Evolutionary conservation across 2,329 filamentous ascomycete genomes (phyloP).

Genomic region (Anthostomella pinea): DNA sequence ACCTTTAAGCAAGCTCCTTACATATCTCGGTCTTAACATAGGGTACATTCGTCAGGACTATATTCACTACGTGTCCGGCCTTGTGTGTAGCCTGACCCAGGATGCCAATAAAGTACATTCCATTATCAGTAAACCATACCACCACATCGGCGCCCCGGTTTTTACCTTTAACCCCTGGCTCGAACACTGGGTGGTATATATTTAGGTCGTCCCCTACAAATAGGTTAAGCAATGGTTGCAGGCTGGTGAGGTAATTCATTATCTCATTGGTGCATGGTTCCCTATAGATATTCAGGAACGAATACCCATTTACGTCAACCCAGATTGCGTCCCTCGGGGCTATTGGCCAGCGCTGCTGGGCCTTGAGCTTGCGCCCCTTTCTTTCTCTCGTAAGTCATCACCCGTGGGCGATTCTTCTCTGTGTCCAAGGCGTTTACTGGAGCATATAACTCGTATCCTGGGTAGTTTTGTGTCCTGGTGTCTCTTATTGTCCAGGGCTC

Average conservation of each 20-base stretch:
- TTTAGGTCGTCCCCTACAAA: slow-evolving; percentile 3
- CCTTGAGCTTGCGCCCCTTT: too few relatives aligned
- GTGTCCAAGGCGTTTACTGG: slow-evolving; percentile 1
- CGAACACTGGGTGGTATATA: background rate
- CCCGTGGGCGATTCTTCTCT: slow-evolving; percentile 1
- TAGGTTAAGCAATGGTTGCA: background rate
- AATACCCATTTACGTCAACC: slow-evolving; percentile 5
- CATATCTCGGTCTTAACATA: too few relatives aligned
- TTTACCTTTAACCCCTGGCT: too few relatives aligned
- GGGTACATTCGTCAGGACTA: too few relatives aligned
- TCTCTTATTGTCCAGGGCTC: slow-evolving; percentile 1
- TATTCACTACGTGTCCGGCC: too few relatives aligned
- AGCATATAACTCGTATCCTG: background rate
- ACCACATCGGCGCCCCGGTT: too few relatives aligned
- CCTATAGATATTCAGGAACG: slow-evolving; percentile 1
- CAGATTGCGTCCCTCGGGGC: background rate
- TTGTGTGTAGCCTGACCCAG: too few relatives aligned
- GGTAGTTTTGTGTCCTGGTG: background rate
- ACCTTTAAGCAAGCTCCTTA: too few relatives aligned
- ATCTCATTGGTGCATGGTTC: background rate
- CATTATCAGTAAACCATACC: too few relatives aligned
- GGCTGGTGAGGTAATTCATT: slow-evolving; percentile 1
- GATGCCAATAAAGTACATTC: too few relatives aligned
- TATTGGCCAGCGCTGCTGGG: background rate
- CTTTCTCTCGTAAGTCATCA: slow-evolving; percentile 1